These are phyloP conservation scores for Penstemon barbatus DNA, from an alignment of 257 asterid genomes.

Conservation along the genomic window DNA sequence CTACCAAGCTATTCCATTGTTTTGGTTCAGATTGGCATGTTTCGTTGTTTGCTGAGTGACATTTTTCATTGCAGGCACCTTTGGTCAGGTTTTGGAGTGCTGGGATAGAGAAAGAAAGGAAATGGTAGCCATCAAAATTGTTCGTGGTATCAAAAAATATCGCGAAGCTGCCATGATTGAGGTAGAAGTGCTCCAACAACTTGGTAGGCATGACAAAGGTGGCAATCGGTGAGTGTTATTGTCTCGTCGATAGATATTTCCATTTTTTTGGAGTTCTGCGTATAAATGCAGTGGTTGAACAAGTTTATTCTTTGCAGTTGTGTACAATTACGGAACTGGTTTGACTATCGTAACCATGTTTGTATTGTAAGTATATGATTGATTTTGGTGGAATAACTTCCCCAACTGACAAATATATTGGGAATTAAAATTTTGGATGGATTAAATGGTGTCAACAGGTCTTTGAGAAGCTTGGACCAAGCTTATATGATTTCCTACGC, in stretches of 20 bases:
- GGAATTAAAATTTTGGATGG: slow-evolving; percentile 73
- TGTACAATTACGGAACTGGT: slow-evolving; percentile 99
- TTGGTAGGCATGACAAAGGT: slow-evolving; percentile 79
- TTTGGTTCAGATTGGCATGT: neutral
- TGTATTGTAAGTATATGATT: slow-evolving; percentile 94
- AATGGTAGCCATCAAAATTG: slow-evolving; percentile 88
- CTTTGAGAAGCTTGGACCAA: slow-evolving; percentile 99
- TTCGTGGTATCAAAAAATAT: slow-evolving; percentile 77
- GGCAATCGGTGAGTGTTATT: slow-evolving; percentile 72
- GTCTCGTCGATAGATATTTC: slow-evolving; percentile 2
- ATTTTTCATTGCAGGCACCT: slow-evolving; percentile 55
- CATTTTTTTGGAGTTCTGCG: slow-evolving; percentile 25
- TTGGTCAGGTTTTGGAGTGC: slow-evolving; percentile 94
- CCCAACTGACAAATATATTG: slow-evolving; percentile 56
- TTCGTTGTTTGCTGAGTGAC: neutral
- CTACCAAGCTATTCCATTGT: neutral
- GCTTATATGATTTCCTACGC: slow-evolving; percentile 98
- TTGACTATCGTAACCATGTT: slow-evolving; percentile 99
- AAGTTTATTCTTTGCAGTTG: slow-evolving; percentile 98
- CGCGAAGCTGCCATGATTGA: slow-evolving; percentile 94
- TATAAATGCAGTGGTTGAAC: slow-evolving; percentile 63
- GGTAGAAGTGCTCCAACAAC: slow-evolving; percentile 83
- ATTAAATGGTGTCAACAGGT: slow-evolving; percentile 88
- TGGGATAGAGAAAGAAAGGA: slow-evolving; percentile 84
- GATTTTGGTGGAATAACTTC: slow-evolving; percentile 73